Evolutionary conservation across 2,329 filamentous ascomycete genomes (phyloP).

Genomic region (Truncatella angustata): DNA sequence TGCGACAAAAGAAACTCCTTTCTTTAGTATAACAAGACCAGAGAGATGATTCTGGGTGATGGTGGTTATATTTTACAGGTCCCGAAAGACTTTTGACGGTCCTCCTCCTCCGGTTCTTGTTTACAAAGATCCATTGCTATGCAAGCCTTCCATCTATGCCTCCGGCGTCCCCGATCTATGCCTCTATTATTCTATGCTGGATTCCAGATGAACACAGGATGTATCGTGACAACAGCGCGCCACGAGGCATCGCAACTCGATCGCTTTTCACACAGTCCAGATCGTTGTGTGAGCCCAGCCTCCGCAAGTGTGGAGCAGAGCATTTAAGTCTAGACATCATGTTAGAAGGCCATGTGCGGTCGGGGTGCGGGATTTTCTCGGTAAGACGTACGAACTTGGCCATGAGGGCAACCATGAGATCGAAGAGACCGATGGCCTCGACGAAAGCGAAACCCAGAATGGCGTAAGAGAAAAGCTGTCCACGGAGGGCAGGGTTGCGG

Average conservation of each 20-base stretch:
- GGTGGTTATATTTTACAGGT: conserved; percentile 23
- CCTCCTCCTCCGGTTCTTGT: conserved; percentile 22
- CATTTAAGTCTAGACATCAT: conserved; percentile 28
- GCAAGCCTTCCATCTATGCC: conserved; percentile 25
- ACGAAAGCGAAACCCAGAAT: conserved; percentile 96
- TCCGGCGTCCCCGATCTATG: conserved; percentile 22
- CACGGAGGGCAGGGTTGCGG: conserved; percentile 91
- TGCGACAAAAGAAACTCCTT: conserved; percentile 4
- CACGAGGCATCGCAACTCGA: conserved; percentile 20
- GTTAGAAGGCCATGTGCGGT: conserved; percentile 13
- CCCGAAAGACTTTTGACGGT: conserved; percentile 15
- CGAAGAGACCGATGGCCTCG: conserved; percentile 87
- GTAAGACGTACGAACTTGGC: conserved; percentile 73
- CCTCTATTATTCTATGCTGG: conserved; percentile 34
- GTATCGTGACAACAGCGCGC: conserved; percentile 17
- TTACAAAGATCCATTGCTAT: conserved; percentile 29
- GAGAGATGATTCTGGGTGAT: conserved; percentile 12
- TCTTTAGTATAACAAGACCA: conserved; percentile 4
- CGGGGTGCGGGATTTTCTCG: conserved; percentile 12
- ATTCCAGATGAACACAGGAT: conserved; percentile 27
- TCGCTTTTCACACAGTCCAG: conserved; percentile 26
- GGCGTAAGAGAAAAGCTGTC: conserved; percentile 94
- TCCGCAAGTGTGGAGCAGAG: conserved; percentile 26
- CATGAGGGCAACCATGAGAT: conserved; percentile 91
- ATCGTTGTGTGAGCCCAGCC: conserved; percentile 26